phyloP scores from a whole-genome alignment of 2,329 filamentous ascomycete species.

The Myriosclerotinia scirpicola region DNA sequence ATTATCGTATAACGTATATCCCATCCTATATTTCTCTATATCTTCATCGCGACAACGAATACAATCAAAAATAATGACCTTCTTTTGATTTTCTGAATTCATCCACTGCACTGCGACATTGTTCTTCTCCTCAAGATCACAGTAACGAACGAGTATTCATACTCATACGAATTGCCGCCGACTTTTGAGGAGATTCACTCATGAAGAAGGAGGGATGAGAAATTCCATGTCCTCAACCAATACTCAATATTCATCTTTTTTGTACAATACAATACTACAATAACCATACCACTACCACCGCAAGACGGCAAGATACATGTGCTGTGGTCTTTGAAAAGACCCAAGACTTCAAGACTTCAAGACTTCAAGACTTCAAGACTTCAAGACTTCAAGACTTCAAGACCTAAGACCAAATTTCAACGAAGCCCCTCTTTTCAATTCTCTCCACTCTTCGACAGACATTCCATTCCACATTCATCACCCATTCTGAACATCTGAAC shows the following conservation, averaged over 20 bases:
- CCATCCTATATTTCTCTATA: background rate
- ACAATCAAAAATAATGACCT: slow-evolving; percentile 3
- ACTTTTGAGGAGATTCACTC: background rate
- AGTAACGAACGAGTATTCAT: slow-evolving; percentile 2
- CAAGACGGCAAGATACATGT: background rate
- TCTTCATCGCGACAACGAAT: background rate
- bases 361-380: background rate
- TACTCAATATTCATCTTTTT: background rate
- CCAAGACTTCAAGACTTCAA: too few relatives aligned
- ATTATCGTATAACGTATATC: slow-evolving; percentile 8
- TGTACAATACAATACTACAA: slow-evolving; percentile 8
- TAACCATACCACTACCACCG: background rate
- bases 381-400: background rate
- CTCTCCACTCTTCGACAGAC: slow-evolving; percentile 18
- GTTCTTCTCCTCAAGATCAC: slow-evolving; percentile 1
- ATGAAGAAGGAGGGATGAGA: slow-evolving; percentile 4
- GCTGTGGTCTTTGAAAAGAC: too few relatives aligned
- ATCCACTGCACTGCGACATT: background rate
- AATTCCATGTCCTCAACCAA: background rate
- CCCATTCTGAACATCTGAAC: too few relatives aligned
- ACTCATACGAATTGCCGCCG: too few relatives aligned
- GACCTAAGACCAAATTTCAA: background rate
- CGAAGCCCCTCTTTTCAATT: slow-evolving; percentile 8
- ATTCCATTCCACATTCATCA: slow-evolving; percentile 4
- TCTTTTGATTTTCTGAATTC: slow-evolving; percentile 1